phyloP scores from a whole-genome alignment of 2,329 filamentous ascomycete genomes.

The Neofusicoccum laricinum region DNA sequence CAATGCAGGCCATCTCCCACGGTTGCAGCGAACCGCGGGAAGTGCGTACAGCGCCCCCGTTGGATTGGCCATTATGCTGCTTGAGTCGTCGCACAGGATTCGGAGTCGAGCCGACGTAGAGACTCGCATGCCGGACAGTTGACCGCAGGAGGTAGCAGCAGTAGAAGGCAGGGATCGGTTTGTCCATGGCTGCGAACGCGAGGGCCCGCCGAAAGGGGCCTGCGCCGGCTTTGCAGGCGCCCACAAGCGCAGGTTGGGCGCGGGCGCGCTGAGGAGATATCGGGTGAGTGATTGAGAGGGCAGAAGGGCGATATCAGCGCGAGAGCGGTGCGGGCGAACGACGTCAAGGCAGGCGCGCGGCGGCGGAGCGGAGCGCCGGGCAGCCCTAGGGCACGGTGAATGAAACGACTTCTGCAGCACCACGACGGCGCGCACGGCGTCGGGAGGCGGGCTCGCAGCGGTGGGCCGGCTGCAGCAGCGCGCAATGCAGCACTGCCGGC shows the following conservation, averaged over 20 bases:
- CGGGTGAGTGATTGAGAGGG: not conserved
- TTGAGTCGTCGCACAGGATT: slow-evolving; percentile 79
- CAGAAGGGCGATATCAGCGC: not conserved
- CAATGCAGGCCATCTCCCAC: slow-evolving; percentile 76
- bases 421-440: not conserved
- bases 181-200: slow-evolving; percentile 36
- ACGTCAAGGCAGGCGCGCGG: slow-evolving; percentile 3
- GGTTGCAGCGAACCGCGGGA: slow-evolving; percentile 66
- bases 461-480: not conserved
- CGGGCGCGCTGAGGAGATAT: not conserved
- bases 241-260: not conserved
- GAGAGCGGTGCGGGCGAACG: slow-evolving; percentile 4
- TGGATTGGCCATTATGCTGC: slow-evolving; percentile 85
- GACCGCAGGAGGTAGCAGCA: slow-evolving; percentile 91
- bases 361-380: slow-evolving; percentile 1
- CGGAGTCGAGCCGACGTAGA: slow-evolving; percentile 89
- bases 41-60: slow-evolving; percentile 79
- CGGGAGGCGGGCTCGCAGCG: not conserved
- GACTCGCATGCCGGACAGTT: slow-evolving; percentile 61
- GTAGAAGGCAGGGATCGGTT: slow-evolving; percentile 79
- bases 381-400: not conserved
- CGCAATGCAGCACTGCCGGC: slow-evolving; percentile 1
- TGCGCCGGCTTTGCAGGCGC: not conserved
- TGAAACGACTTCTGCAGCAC: slow-evolving; percentile 16
- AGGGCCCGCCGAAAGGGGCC: not conserved